These are phyloP conservation scores for Scheffersomyces titani DNA, from an alignment of 1,139 yeast species.

Conservation along the genomic window DNA sequence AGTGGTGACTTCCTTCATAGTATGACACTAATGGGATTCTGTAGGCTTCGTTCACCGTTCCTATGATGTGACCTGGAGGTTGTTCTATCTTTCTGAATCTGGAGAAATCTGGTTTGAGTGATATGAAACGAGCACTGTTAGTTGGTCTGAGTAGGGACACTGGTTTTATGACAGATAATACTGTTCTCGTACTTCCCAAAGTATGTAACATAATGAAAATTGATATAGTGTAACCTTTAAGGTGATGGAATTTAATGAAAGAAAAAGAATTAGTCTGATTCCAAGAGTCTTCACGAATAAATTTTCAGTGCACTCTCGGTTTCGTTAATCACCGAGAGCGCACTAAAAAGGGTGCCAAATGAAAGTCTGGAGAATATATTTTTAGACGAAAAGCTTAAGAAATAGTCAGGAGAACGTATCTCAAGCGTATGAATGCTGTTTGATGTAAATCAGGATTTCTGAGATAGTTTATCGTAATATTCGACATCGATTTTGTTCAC, in stretches of 20 bases:
- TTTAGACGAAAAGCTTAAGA: not conserved
- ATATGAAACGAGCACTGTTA: slow-evolving; percentile 9
- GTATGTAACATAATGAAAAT: not conserved
- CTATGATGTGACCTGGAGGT: slow-evolving; percentile 70
- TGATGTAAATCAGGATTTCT: not conserved
- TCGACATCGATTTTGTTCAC: not conserved
- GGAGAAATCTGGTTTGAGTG: slow-evolving; percentile 48
- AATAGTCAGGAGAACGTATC: not conserved
- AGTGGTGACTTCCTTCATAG: slow-evolving; percentile 83
- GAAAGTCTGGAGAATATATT: not conserved
- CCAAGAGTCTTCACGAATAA: not conserved
- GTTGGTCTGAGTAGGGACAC: not conserved
- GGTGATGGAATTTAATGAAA: not conserved
- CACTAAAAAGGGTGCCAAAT: not conserved
- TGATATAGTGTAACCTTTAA: no score
- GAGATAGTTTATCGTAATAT: not conserved
- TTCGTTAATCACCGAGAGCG: not conserved
- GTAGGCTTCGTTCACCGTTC: slow-evolving; percentile 81
- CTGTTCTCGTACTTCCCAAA: not conserved
- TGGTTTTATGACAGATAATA: not conserved
- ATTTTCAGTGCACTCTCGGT: not conserved
- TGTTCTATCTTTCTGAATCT: slow-evolving; percentile 54
- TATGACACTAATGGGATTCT: slow-evolving; percentile 60
- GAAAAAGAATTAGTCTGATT: not conserved
- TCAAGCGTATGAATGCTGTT: not conserved